Evolutionary conservation across 2,329 filamentous ascomycete species (phyloP).

Genomic region (Cordyceps militaris): DNA sequence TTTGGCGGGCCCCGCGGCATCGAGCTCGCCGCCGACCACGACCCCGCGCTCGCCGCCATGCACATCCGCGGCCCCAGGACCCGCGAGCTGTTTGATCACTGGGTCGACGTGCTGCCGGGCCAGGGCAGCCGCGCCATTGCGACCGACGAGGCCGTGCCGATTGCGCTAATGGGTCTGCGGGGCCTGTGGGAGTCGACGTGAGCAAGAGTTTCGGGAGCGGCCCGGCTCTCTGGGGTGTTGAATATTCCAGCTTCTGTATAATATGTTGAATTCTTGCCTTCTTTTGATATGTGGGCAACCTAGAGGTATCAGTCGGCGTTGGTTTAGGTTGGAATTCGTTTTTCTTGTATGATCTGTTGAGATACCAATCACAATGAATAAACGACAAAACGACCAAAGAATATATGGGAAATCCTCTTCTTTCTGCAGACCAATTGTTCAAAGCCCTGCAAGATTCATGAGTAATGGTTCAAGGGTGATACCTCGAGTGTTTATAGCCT

Average conservation of each 20-base stretch:
- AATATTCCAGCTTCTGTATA: too few species aligned
- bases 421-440: not conserved
- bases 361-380: not conserved
- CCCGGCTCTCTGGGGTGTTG: not conserved
- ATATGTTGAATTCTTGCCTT: too few species aligned
- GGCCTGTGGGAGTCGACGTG: constrained; percentile 40
- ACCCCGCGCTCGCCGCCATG: constrained; percentile 47
- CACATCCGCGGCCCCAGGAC: constrained; percentile 59
- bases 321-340: not conserved
- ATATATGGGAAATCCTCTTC: not conserved
- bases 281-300: too few species aligned
- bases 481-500: too few species aligned
- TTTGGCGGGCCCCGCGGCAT: constrained; percentile 77
- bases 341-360: not conserved
- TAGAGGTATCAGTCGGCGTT: not conserved
- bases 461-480: not conserved
- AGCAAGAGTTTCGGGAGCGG: not conserved
- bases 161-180: constrained; percentile 64
- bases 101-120: constrained; percentile 72
- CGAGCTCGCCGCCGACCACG: constrained; percentile 64
- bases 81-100: constrained; percentile 71
- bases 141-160: constrained; percentile 76
- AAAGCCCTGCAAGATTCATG: not conserved
- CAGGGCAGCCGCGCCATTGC: constrained; percentile 78
- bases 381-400: not conserved